Conservation (phyloP, 345 rosid species). For the Citrus sinensis region DVS_A1.0 CM039164.1:2412001-2412500, state of each 20-base stretch:
- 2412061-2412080: slow-evolving; percentile 71
- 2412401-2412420: not conserved
- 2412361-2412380: not conserved
- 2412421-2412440: not conserved
- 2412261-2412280: slow-evolving; percentile 61
- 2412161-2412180: not conserved
- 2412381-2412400: slow-evolving; percentile 4
- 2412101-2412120: not conserved
- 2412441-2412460: not conserved
- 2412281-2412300: slow-evolving; percentile 65
- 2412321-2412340: slow-evolving; percentile 73
- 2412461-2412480: not conserved
- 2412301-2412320: slow-evolving; percentile 56
- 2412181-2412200: not conserved
- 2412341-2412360: not conserved
- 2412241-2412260: not conserved
- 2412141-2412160: not conserved
- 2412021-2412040: slow-evolving; percentile 88
- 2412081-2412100: slow-evolving; percentile 37
- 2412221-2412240: not conserved
- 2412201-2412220: not conserved
- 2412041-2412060: slow-evolving; percentile 80
- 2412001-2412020: slow-evolving; percentile 70
- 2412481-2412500: not conserved
- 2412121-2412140: not conserved